A percentile compares a stretch with the other conserved stretches of the same genome.
Conservation (phyloP, 2,329 filamentous ascomycete species). For the Hypoxylon sp. region DNA sequence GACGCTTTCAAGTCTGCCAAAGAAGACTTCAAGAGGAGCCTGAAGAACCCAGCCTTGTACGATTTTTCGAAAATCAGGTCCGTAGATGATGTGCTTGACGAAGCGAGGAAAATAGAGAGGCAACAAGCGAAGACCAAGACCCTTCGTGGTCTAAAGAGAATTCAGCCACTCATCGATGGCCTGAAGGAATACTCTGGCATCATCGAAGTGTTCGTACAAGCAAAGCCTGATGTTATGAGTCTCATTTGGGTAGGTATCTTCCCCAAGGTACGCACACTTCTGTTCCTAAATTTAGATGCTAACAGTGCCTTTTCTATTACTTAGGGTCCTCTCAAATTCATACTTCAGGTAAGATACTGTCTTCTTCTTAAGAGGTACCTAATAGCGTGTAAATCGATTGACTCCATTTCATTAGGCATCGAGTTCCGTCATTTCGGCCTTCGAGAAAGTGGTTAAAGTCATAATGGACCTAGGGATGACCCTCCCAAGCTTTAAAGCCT, state of each 20-base stretch:
- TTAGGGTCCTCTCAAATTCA: slow-evolving; percentile 34
- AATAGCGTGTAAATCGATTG: neutral
- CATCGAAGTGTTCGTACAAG: slow-evolving; percentile 31
- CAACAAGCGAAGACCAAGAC: slow-evolving; percentile 32
- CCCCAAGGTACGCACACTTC: neutral
- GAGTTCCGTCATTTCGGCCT: slow-evolving; percentile 23
- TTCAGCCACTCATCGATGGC: slow-evolving; percentile 28
- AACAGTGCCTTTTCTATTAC: neutral
- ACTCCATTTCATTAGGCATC: slow-evolving; percentile 15
- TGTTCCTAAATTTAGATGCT: neutral
- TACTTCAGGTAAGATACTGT: slow-evolving; percentile 26
- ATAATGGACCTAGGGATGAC: slow-evolving; percentile 30
- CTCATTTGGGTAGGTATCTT: slow-evolving; percentile 38
- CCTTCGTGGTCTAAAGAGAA: slow-evolving; percentile 29
- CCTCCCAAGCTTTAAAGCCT: slow-evolving; percentile 32
- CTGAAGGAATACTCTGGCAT: slow-evolving; percentile 29
- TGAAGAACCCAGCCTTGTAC: slow-evolving; percentile 31
- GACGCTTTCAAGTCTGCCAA: slow-evolving; percentile 33
- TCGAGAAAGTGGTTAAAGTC: slow-evolving; percentile 34
- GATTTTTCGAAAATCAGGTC: slow-evolving; percentile 32
- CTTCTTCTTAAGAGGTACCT: neutral
- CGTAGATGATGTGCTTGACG: slow-evolving; percentile 30
- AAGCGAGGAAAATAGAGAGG: slow-evolving; percentile 24
- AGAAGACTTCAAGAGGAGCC: slow-evolving; percentile 34
- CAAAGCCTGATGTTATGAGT: slow-evolving; percentile 32